phyloP scores from a whole-genome alignment of 331 rosid species.

The Malus hybrid region DNA sequence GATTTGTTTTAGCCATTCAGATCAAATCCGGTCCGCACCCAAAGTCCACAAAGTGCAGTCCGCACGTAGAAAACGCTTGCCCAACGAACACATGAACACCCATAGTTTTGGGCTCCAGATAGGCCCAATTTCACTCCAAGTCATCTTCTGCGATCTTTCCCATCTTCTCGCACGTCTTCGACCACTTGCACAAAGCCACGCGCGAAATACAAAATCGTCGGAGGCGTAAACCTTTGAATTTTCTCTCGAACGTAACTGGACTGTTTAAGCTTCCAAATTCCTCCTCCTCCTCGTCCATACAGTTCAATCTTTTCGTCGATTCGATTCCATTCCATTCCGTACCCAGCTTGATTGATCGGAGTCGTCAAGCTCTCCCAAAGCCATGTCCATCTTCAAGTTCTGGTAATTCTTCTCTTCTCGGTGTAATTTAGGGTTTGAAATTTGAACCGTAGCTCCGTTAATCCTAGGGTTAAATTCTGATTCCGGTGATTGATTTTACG shows the following conservation, averaged over 20 bases:
- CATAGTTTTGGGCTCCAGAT: neutral
- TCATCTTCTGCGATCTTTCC: neutral
- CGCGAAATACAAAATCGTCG: neutral
- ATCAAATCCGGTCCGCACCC: too few species aligned
- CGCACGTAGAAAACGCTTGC: too few species aligned
- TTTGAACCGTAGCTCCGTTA: neutral
- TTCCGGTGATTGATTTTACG: neutral
- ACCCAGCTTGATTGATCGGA: neutral
- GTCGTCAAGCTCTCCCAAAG: constrained; percentile 1
- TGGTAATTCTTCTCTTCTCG: constrained; percentile 22
- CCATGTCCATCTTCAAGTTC: constrained; percentile 56
- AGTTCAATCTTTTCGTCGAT: neutral
- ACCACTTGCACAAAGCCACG: neutral
- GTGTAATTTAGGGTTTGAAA: constrained; percentile 5
- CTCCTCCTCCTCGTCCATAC: neutral
- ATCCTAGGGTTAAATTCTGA: neutral
- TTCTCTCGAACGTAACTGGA: neutral
- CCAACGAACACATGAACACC: too few species aligned
- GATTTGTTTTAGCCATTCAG: too few species aligned
- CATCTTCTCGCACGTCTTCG: neutral
- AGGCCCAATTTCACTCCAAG: neutral
- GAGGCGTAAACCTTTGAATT: neutral
- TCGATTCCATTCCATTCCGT: neutral
- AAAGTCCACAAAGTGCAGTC: too few species aligned
- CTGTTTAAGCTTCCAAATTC: neutral